Conservation (phyloP, 805 yeast species). For the Ogataea zsoltii region DNA sequence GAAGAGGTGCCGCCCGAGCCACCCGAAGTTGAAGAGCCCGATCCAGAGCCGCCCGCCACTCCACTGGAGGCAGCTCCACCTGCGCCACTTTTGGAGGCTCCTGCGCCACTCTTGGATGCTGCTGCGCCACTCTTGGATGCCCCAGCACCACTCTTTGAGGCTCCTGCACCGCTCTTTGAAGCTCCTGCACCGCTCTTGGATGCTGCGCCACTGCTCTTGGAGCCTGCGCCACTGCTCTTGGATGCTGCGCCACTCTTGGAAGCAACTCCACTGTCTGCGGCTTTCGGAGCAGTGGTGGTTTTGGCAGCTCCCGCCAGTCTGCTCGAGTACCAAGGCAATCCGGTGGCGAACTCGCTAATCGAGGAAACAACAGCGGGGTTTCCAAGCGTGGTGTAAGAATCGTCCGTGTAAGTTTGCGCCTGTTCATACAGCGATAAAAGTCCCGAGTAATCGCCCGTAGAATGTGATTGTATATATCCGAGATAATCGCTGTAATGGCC, state of each 20-base stretch:
- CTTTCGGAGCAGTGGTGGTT: conserved; percentile 7
- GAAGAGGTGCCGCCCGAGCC: conserved; percentile 8
- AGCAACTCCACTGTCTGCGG: conserved; percentile 15
- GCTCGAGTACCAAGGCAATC: conserved; percentile 37
- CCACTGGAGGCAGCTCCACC: conserved; percentile 6
- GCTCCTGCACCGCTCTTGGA: conserved; percentile 9
- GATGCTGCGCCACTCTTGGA: conserved; percentile 13
- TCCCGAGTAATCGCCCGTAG: conserved; percentile 28
- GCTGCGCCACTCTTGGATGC: conserved; percentile 4
- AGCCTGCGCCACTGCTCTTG: conserved; percentile 4
- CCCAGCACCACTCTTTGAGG: conserved; percentile 7
- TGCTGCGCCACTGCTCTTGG: conserved; percentile 10
- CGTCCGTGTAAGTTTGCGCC: conserved; percentile 43
- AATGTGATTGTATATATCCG: conserved; percentile 33
- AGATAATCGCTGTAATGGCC: conserved; percentile 36
- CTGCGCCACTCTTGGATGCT: conserved; percentile 3
- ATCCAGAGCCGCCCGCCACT: conserved; percentile 2
- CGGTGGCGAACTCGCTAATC: conserved; percentile 32
- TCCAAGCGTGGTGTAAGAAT: conserved; percentile 45
- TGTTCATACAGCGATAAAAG: conserved; percentile 35
- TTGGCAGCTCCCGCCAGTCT: conserved; percentile 22
- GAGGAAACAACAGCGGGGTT: conserved; percentile 18
- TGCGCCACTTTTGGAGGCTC: conserved; percentile 4
- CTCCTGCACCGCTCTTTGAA: conserved; percentile 14
- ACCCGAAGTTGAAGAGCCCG: conserved; percentile 6